Base-by-base conservation (phyloP, 495 filamentous ascomycete genomes). In the Poronia punctata region DNA sequence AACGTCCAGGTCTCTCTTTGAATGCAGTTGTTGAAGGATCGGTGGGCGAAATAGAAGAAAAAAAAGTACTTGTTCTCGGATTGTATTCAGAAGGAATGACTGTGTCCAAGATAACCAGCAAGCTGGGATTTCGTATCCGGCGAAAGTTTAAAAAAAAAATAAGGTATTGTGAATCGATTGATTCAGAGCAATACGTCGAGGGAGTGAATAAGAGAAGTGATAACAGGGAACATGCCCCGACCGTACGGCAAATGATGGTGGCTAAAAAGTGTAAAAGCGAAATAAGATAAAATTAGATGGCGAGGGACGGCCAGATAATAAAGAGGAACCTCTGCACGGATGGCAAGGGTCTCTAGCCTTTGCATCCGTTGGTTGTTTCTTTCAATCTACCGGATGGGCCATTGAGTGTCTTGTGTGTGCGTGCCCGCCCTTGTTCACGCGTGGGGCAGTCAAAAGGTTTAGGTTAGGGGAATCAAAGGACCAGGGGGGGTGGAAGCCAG, bases 291-390 rank as follows among this genome's bases (percentile, higher is more conserved):
- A 38, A 32, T 25, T 14, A 22, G 21, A 27, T 16, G n/a, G 25
- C 19, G 27, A 45, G 40, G 31, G 40, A 43, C 17, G 15, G 40
- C 23, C 30, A 17, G 31, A 43, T 12, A 33, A 33, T 16, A 45
- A 38, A 31, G 33, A 45, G 42, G 48, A 26, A 37, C 43, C 46
- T 48, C 52, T 48, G 34, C 34, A 27, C n/a, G n/a, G 42, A 45
- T 45, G 42, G 35, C 34, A 38, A 45, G 42, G 42, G n/a, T n/a
- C n/a, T n/a, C n/a, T n/a, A n/a, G n/a, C n/a, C n/a, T n/a, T n/a
- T n/a, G n/a, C n/a, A n/a, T n/a, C n/a, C n/a, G n/a, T n/a, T n/a
- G n/a, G n/a, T n/a, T n/a, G n/a, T n/a, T n/a, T n/a, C n/a, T n/a
- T n/a, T n/a, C n/a, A n/a, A n/a, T n/a, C n/a, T n/a, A n/a, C n/a